Base-by-base conservation (phyloP, 106 monocot genomes). In the Allium sativum region DNA sequence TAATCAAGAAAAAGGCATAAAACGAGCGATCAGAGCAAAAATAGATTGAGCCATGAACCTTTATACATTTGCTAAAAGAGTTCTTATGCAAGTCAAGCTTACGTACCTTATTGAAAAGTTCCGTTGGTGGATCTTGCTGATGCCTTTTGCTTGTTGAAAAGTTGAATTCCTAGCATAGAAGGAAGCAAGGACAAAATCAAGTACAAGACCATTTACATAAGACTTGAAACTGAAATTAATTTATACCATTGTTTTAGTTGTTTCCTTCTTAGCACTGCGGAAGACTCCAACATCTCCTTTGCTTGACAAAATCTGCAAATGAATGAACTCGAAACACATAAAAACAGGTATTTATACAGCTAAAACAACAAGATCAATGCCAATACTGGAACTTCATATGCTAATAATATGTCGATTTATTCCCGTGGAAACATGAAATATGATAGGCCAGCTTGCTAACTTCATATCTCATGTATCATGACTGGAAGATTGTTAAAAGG, bases 231-330 rank as follows among this genome's bases (percentile, higher is more conserved):
- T 31, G 44, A 17, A 31, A 31, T 31, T 2, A 2, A 31, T 31
- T 31, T 31, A 18, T 58, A 73, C 72, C 72, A 51, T 58, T 4
- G 56, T 56, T 59, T 53, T 73, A 6, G 72, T 73, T 19, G 47
- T 54, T 53, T 73, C 73, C 59, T 16, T 19, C 53, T 73, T 73
- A 22, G 53, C 21, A 67, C 73, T 66, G 12, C 73, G 59, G 31
- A 67, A 73, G 53, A 73, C 53, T 66, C 73, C 73, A 44, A 73
- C 44, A 67, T 73, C 59, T 8, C 67, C 73, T 53, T 66, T 66
- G 31, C 67, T 73, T 22, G 66, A 73, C 9, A 73, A 73, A 18
- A 60, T 73, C 66, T 67, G 66, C 40, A 66, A 62, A 42, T 31
- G 52, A 59, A 59, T 31, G 31, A 18, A 53, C 44, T 43, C 15